Base-by-base conservation (phyloP, 2,329 filamentous ascomycete genomes). In the Sporothrix mexicana region DNA sequence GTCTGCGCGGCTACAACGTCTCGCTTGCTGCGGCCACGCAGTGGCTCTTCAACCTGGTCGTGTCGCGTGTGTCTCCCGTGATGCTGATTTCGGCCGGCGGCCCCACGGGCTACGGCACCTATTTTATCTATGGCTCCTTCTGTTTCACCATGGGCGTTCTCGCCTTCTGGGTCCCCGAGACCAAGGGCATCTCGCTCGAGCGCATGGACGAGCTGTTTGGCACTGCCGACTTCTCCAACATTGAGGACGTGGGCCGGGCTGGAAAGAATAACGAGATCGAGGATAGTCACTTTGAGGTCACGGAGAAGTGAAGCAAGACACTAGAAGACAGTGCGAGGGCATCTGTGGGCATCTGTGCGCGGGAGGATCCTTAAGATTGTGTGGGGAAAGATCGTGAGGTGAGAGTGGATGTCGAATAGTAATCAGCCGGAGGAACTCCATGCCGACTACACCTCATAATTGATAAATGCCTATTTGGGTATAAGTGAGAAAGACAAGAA, bases 31-130 rank as follows among this genome's bases (percentile, higher is more conserved):
- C 89, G 0, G 87, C 88, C 1, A 89, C 86, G 0, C 88, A 91
- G 77, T 90, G 88, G 88, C 78, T 91, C 0, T 90, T 91, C 79
- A 91, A 91, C 76, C 86, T 91, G 53, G 88, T 89, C 1, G 87
- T 91, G 20, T 88, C 89, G 6, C 82, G 88, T 30, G 87, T 87
- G 25, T 88, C 88, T 0, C 88, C 88, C 0, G 85, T 85, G 49
- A 91, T 91, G 89, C 82, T 91, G 74, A 83, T 85, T 81, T 75
- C 74, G 0, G 75, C 72, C 15, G 75, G 75, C 13, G 76, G 77
- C 8, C 41, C 69, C 9, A 75, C 74, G 7, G 77, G 78, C 0
- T 79, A 77, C 59, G 85, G 85, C 43, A 85, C 87, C 0, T 90
- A 88, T 79, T 83, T 90, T 73, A 87, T 89, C 68, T 90, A 88